These are phyloP conservation scores for Diutina pseudorugosa DNA, from an alignment of 1,139 yeast species.

Conservation along the genomic window DNA sequence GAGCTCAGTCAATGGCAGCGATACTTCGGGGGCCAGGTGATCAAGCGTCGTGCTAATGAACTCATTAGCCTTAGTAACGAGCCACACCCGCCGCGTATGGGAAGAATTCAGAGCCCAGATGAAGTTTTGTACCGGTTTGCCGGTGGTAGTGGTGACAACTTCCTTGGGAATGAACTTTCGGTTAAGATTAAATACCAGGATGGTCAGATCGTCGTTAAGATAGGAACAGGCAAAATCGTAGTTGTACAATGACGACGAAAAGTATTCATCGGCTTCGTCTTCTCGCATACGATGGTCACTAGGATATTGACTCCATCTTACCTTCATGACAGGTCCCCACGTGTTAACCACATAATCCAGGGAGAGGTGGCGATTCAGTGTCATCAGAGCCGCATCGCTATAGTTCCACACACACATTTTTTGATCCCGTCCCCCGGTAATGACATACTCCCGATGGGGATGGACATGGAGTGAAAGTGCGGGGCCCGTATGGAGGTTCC, in stretches of 20 bases:
- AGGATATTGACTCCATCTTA: conserved; percentile 47
- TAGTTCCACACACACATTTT: conserved; percentile 71
- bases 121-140: conserved; percentile 31
- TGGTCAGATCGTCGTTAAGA: conserved; percentile 62
- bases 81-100: conserved; percentile 22
- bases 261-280: conserved; percentile 1
- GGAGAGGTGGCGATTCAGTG: conserved; percentile 13
- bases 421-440: conserved; percentile 90
- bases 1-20: conserved; percentile 23
- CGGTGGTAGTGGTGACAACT: conserved; percentile 43
- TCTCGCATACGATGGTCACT: conserved; percentile 6
- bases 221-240: conserved; percentile 72
- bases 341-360: conserved; percentile 70
- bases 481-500: conserved; percentile 88
- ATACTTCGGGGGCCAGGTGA: conserved; percentile 14
- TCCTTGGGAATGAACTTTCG: conserved; percentile 70
- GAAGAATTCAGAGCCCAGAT: conserved; percentile 25
- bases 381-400: conserved; percentile 22
- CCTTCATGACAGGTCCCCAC: conserved; percentile 66
- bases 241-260: conserved; percentile 16
- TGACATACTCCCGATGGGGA: conserved; percentile 68
- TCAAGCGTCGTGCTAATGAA: conserved; percentile 40
- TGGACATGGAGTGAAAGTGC: conserved; percentile 86
- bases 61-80: conserved; percentile 35
- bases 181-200: conserved; percentile 61